Percentiles rank a stretch among this genome's conserved stretches.
Evolutionary conservation across 768 basidiomycete species (phyloP).

Genomic region (Leucogyrophana mollusca): DNA sequence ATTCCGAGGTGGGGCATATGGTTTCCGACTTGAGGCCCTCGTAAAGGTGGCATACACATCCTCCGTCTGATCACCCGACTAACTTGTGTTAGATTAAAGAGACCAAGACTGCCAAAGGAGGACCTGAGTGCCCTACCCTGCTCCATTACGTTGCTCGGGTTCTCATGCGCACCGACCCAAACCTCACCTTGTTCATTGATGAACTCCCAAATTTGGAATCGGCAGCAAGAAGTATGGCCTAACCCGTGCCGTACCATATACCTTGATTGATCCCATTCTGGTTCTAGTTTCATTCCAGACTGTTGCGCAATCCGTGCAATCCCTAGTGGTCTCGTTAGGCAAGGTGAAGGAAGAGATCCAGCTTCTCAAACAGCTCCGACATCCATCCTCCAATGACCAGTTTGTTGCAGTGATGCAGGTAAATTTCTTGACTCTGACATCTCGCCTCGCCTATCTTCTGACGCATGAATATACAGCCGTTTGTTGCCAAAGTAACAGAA

Average conservation of each 20-base stretch:
- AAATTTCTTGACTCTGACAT: slow-evolving; percentile 5
- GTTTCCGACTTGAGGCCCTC: slow-evolving; percentile 82
- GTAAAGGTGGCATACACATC: slow-evolving; percentile 58
- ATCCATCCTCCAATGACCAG: slow-evolving; percentile 45
- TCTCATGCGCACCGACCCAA: slow-evolving; percentile 64
- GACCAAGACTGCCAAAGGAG: slow-evolving; percentile 70
- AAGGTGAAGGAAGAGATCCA: slow-evolving; percentile 59
- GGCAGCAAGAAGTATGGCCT: slow-evolving; percentile 70
- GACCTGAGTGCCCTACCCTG: slow-evolving; percentile 78
- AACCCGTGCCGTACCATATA: slow-evolving; percentile 1
- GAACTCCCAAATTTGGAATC: slow-evolving; percentile 82
- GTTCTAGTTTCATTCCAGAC: slow-evolving; percentile 70
- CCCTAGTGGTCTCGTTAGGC: slow-evolving; percentile 53
- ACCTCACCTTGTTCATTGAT: slow-evolving; percentile 68
- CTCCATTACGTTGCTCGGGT: slow-evolving; percentile 85
- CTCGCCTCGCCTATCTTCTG: slow-evolving; percentile 23
- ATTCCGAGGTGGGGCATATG: slow-evolving; percentile 80
- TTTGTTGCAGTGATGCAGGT: slow-evolving; percentile 76
- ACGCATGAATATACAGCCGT: slow-evolving; percentile 35
- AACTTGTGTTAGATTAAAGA: slow-evolving; percentile 63
- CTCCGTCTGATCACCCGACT: neutral
- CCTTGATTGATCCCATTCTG: neutral
- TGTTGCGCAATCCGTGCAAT: slow-evolving; percentile 56
- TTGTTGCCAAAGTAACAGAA: slow-evolving; percentile 45
- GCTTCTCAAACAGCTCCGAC: slow-evolving; percentile 32